Percentiles rank a stretch among this genome's conserved stretches.
These are phyloP conservation scores for Syncephalastrum contaminatum DNA, from an alignment of 371 early-diverging fungal species.

Conservation along the genomic window DNA sequence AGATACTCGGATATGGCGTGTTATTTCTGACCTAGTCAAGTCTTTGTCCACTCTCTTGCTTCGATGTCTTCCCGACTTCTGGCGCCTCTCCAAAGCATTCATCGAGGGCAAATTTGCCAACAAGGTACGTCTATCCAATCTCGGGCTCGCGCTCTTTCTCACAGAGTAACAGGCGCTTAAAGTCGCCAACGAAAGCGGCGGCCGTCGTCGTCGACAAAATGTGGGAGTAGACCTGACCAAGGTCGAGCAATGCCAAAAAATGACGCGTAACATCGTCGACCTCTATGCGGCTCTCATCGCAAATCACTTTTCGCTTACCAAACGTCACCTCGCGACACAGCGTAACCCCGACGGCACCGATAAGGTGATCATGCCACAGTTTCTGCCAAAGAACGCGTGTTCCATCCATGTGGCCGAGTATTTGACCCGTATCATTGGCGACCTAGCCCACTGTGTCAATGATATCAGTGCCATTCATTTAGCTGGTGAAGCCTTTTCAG, in stretches of 20 bases:
- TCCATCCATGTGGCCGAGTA: conserved; percentile 60
- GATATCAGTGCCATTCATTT: conserved; percentile 57
- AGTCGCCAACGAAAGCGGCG: conserved; percentile 12
- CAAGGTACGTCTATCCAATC: conserved; percentile 26
- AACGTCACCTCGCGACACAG: conserved; percentile 22
- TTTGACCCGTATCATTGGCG: conserved; percentile 52
- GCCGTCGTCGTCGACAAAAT: conserved; percentile 43
- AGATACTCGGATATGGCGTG: conserved; percentile 72
- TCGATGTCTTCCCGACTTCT: conserved; percentile 89
- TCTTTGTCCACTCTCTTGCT: conserved; percentile 71
- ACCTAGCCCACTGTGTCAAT: conserved; percentile 59
- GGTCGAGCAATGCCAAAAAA: conserved; percentile 73
- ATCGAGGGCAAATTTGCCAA: conserved; percentile 80
- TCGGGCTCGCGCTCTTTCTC: background rate
- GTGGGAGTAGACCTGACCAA: conserved; percentile 65
- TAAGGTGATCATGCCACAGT: conserved; percentile 31
- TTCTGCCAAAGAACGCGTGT: conserved; percentile 50
- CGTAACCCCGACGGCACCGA: conserved; percentile 22
- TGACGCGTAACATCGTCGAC: conserved; percentile 76
- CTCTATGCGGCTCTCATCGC: conserved; percentile 60
- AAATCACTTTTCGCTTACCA: conserved; percentile 51
- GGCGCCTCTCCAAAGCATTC: conserved; percentile 82
- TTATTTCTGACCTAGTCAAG: conserved; percentile 67
- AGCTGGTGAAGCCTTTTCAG: conserved; percentile 56
- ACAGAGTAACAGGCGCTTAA: background rate